Percentiles rank a stretch among this genome's conserved stretches.
These are phyloP conservation scores for Glaciozyma antarctica DNA, from an alignment of 768 basidiomycete species.

Conservation along the genomic window DNA sequence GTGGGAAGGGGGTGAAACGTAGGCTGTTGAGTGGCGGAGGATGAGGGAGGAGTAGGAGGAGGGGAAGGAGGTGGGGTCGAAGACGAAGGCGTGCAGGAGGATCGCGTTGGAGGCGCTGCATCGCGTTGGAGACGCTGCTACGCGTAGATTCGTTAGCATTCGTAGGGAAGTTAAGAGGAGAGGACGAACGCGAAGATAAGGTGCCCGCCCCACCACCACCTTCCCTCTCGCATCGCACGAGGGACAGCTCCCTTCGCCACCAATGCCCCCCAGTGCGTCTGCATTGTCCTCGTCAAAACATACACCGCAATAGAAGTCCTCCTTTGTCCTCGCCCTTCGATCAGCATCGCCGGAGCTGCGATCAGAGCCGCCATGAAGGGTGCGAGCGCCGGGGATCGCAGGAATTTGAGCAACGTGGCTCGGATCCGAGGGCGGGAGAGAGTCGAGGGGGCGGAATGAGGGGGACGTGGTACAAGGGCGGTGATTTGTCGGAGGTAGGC, in stretches of 20 bases:
- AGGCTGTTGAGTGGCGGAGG: slow-evolving; percentile 1
- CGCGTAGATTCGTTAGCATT: background rate
- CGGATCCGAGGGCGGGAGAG: background rate
- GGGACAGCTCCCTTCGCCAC: background rate
- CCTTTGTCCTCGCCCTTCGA: background rate
- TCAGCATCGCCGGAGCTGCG: background rate
- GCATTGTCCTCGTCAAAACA: background rate
- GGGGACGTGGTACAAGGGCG: background rate
- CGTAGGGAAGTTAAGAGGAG: background rate
- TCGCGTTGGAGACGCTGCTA: slow-evolving; percentile 1
- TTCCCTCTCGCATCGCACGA: background rate
- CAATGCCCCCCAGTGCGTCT: background rate
- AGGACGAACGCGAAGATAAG: background rate
- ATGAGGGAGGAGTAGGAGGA: background rate
- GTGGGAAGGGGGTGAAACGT: background rate
- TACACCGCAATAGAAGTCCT: background rate
- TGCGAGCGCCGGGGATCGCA: background rate
- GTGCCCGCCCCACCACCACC: slow-evolving; percentile 6
- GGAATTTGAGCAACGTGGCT: background rate
- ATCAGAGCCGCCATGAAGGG: background rate
- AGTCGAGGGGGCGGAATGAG: background rate
- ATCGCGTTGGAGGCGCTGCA: slow-evolving; percentile 3
- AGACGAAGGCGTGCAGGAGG: slow-evolving; percentile 9
- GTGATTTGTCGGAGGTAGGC: background rate
- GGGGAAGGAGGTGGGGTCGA: background rate